These are phyloP conservation scores for Ganoderma resinaceum DNA, from an alignment of 1,284 basidiomycete genomes.

Conservation along the genomic window DNA sequence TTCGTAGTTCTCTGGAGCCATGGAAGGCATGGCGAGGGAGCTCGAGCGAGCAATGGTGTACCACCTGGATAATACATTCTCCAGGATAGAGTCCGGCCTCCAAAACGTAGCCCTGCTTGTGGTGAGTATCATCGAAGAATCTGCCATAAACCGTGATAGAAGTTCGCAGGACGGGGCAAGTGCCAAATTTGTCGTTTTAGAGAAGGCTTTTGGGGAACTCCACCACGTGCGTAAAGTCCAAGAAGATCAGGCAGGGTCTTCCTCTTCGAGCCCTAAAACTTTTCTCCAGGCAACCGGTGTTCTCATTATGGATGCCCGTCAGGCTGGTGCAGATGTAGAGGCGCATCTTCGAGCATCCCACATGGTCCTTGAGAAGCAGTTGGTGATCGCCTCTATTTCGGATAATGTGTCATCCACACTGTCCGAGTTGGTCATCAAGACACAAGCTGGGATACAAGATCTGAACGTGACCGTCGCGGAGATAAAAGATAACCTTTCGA, in stretches of 20 bases:
- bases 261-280: constrained; percentile 7
- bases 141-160: background rate
- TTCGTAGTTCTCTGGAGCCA: constrained; percentile 11
- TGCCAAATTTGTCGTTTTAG: constrained; percentile 36
- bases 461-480: constrained; percentile 53
- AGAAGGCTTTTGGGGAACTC: constrained; percentile 36
- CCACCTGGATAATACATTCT: background rate
- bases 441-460: constrained; percentile 49
- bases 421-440: constrained; percentile 44
- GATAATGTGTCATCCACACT: constrained; percentile 44
- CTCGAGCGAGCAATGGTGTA: background rate
- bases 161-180: constrained; percentile 6
- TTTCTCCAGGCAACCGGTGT: constrained; percentile 17
- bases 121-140: background rate
- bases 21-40: constrained; percentile 9
- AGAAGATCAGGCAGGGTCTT: background rate
- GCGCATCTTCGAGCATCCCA: constrained; percentile 37
- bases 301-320: constrained; percentile 33
- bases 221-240: constrained; percentile 37
- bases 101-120: background rate
- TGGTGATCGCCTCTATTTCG: constrained; percentile 45
- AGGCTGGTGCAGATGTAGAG: constrained; percentile 38
- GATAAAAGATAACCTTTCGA: constrained; percentile 40
- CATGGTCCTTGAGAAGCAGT: constrained; percentile 42
- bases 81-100: background rate